Evolutionary conservation across 1,284 basidiomycete species (phyloP).

Genomic region (Ceratobasidium sp.): DNA sequence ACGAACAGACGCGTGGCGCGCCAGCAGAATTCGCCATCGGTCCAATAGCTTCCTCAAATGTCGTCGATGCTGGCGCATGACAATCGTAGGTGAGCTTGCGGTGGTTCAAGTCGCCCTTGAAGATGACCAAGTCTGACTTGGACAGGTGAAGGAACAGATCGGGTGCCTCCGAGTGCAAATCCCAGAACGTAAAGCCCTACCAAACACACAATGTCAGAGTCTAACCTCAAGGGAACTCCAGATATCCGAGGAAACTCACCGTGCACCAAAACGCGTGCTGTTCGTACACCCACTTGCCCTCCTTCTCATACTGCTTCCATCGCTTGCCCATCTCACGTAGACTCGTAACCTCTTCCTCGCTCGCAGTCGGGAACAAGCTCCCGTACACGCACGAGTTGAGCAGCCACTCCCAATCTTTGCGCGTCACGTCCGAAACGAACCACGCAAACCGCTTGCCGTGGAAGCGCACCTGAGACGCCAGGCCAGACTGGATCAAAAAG

Average conservation of each 20-base stretch:
- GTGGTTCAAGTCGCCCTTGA: slow-evolving; percentile 96
- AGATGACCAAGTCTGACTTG: slow-evolving; percentile 91
- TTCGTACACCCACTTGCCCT: slow-evolving; percentile 95
- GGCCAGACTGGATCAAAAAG: slow-evolving; percentile 90
- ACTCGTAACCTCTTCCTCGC: slow-evolving; percentile 83
- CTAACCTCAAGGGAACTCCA: background rate
- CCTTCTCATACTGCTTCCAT: slow-evolving; percentile 97
- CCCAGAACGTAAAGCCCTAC: slow-evolving; percentile 73
- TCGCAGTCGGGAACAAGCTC: slow-evolving; percentile 83
- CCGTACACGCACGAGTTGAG: slow-evolving; percentile 89
- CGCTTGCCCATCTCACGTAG: slow-evolving; percentile 83
- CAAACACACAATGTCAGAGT: slow-evolving; percentile 67
- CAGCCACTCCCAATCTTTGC: slow-evolving; percentile 96
- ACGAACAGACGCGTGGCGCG: slow-evolving; percentile 85
- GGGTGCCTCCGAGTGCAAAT: slow-evolving; percentile 86
- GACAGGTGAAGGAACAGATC: slow-evolving; percentile 95
- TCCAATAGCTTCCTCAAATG: slow-evolving; percentile 92
- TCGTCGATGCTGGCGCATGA: slow-evolving; percentile 88
- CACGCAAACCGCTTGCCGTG: slow-evolving; percentile 91
- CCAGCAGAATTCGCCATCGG: slow-evolving; percentile 91
- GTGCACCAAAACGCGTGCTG: slow-evolving; percentile 97
- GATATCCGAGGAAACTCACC: background rate
- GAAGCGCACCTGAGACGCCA: slow-evolving; percentile 88
- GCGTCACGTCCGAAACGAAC: slow-evolving; percentile 98
- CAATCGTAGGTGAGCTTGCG: slow-evolving; percentile 93